Base-by-base conservation (phyloP, 345 rosid species). In the Eutrema heterophyllum region DNA sequence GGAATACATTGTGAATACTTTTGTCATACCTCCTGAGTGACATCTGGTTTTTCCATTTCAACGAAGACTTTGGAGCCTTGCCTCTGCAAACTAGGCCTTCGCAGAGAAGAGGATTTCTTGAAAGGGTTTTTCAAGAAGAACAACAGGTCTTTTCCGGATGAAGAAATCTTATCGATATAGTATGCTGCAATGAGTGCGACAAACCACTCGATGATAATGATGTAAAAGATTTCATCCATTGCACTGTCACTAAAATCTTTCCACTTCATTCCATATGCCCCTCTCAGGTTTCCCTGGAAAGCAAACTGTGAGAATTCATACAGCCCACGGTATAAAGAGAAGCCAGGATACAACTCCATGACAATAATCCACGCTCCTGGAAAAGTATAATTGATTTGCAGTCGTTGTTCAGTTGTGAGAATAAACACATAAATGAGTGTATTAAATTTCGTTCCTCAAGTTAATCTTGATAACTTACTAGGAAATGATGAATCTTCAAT, bases 331-430 rank as follows among this genome's bases (percentile, higher is more conserved):
- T 84, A 92, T 13, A 95, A 67, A 32, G 98, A 70, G 68, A 95
- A 95, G 53, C 97, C 96, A 59, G 98, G 99, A 82, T 80, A 92
- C 64, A 95, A 70, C 87, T 95, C 97, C 87, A 95, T 24, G 30
- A 81, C 74, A 50, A 82, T 55, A 68, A 92, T 80, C 98, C 94
- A 86, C 21, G 77, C 84, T 73, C 87, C 99, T 95, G 78, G 56
- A 81, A 66, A 35, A 72, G 59, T 49, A 72, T 36, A 80, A 58
- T 35, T 40, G 11, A 6, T 44, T 70, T 49, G n/a, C 16, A 55
- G 57, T 18, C 1, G 6, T 68, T n/a, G n/a, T n/a, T n/a, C 5
- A 68, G 56, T 39, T 71, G 27, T 71, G 27, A 49, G 50, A 26
- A 40, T 66, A 41, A 65, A 71, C 45, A 38, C 32, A 53, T 53